Conservation (phyloP, 805 yeast genomes). For the Candida vartiovaarae region DNA sequence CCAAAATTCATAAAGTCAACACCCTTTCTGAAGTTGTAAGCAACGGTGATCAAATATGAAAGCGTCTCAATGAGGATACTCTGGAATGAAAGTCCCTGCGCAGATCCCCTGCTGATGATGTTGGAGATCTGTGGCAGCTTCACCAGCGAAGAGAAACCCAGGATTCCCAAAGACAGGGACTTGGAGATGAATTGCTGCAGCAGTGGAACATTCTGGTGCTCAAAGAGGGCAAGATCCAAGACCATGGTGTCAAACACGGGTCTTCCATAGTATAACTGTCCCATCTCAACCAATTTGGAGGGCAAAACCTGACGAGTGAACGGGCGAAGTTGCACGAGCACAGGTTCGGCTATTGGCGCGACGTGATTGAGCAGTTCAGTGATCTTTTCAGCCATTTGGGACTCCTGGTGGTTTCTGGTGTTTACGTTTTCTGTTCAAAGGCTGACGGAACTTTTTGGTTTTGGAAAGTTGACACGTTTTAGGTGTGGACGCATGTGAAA, state of each 20-base stretch:
- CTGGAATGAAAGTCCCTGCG: slow-evolving; percentile 29
- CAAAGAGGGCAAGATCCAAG: slow-evolving; percentile 21
- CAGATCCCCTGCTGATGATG: slow-evolving; percentile 26
- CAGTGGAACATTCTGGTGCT: slow-evolving; percentile 18
- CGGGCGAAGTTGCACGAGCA: slow-evolving; percentile 16
- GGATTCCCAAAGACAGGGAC: slow-evolving; percentile 30
- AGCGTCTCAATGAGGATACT: slow-evolving; percentile 29
- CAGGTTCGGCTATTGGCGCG: slow-evolving; percentile 15
- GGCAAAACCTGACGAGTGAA: slow-evolving; percentile 14
- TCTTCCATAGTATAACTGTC: slow-evolving; percentile 21
- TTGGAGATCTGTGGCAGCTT: slow-evolving; percentile 36
- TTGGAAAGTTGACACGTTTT: not conserved
- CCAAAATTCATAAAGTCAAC: slow-evolving; percentile 34
- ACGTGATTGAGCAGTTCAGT: slow-evolving; percentile 3
- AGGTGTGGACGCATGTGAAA: no score
- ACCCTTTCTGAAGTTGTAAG: slow-evolving; percentile 29
- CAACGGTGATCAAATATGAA: slow-evolving; percentile 26
- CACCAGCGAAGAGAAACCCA: slow-evolving; percentile 29
- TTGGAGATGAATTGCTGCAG: slow-evolving; percentile 26
- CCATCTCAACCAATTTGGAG: slow-evolving; percentile 14
- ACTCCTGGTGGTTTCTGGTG: not conserved
- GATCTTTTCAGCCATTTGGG: slow-evolving; percentile 2
- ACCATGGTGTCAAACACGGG: slow-evolving; percentile 24
- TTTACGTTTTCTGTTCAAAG: not conserved
- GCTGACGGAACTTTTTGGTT: not conserved